These are phyloP conservation scores for Posidonia oceanica DNA, from an alignment of 116 monocot species.

Conservation along the genomic window DNA sequence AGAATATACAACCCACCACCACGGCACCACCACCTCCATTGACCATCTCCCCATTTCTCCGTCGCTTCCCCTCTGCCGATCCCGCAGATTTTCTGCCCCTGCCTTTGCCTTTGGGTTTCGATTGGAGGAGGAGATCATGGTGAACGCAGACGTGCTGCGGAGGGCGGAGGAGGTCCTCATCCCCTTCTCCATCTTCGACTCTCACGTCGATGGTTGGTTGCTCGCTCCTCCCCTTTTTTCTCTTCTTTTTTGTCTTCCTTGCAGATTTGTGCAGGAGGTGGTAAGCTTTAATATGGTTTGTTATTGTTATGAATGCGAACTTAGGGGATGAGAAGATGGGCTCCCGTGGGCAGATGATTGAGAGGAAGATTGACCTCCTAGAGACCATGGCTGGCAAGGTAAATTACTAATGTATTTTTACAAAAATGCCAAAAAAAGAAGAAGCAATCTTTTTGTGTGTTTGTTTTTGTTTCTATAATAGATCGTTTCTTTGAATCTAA, in stretches of 20 bases:
- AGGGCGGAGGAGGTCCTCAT: conserved; percentile 30
- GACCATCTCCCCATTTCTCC: no score
- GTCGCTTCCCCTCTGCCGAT: no score
- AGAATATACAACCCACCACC: no score
- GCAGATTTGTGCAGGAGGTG: background rate
- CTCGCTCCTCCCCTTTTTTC: background rate
- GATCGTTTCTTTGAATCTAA: no score
- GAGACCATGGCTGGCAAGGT: conserved; percentile 70
- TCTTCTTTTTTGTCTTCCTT: background rate
- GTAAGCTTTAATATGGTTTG: background rate
- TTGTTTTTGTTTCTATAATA: no score
- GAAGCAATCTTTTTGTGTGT: background rate
- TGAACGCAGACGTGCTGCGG: conserved; percentile 32
- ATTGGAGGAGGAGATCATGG: conserved; percentile 19
- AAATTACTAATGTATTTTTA: background rate
- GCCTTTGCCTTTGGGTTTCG: no score
- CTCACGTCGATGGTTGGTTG: conserved; percentile 18
- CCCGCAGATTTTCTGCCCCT: no score
- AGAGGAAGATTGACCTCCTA: conserved; percentile 69
- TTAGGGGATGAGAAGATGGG: conserved; percentile 32
- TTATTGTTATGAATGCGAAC: background rate
- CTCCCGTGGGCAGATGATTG: conserved; percentile 56
- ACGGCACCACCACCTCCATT: no score
- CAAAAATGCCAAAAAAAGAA: no score
- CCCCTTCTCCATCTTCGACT: conserved; percentile 47